phyloP scores from a whole-genome alignment of 305 asterid species.

The Ajuga reptans region DNA sequence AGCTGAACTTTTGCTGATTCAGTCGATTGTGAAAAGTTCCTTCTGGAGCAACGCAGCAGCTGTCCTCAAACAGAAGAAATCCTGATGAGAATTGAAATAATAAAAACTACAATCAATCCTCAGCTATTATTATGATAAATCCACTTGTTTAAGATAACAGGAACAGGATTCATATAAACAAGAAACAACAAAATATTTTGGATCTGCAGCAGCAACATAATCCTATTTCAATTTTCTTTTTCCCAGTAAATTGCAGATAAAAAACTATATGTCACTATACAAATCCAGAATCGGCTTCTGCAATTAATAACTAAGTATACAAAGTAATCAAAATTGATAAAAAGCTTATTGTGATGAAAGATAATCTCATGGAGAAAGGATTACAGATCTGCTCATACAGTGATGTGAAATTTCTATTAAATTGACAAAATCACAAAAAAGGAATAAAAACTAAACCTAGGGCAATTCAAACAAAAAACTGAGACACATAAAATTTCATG shows the following conservation, averaged over 20 bases:
- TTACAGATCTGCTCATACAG: conserved; percentile 28
- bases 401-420: neutral
- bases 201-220: neutral
- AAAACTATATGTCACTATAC: neutral
- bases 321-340: neutral
- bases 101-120: neutral
- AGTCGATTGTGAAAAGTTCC: neutral
- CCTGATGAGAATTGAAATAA: conserved; percentile 23
- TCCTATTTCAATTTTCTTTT: too few species aligned
- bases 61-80: conserved; percentile 14
- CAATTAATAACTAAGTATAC: neutral
- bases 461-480: conserved; percentile 4
- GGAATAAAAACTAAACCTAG: conserved; percentile 15
- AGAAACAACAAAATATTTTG: neutral
- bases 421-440: neutral
- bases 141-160: neutral
- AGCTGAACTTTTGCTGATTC: conserved; percentile 7
- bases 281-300: neutral
- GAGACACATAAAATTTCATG: conserved; percentile 18
- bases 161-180: neutral
- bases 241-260: too few species aligned
- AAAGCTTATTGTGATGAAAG: neutral
- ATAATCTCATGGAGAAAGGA: neutral
- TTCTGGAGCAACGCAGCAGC: neutral
- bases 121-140: neutral